Evolutionary conservation across 2,329 filamentous ascomycete species (phyloP).

Genomic region (Escovopsis sp.): DNA sequence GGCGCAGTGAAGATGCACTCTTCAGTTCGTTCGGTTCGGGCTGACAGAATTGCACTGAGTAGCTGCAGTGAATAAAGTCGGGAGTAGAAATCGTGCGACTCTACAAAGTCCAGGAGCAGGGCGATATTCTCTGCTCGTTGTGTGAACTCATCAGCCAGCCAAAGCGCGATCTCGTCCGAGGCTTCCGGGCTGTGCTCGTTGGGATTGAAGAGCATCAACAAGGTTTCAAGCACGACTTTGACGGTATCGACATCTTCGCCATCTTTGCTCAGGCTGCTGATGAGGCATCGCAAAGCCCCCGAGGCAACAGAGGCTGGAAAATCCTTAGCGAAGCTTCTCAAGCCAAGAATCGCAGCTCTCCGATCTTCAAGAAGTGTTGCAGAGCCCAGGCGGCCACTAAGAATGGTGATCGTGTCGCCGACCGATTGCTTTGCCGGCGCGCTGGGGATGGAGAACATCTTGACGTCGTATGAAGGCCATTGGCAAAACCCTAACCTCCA

Average conservation of each 20-base stretch:
- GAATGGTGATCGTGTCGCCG: slow-evolving; percentile 79
- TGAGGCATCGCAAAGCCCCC: slow-evolving; percentile 76
- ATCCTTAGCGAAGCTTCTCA: slow-evolving; percentile 91
- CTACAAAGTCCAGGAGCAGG: slow-evolving; percentile 75
- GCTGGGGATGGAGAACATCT: slow-evolving; percentile 49
- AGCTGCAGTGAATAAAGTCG: slow-evolving; percentile 84
- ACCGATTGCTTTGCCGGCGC: slow-evolving; percentile 93
- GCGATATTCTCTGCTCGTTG: slow-evolving; percentile 96
- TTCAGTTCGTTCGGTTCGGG: slow-evolving; percentile 80
- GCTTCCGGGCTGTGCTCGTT: slow-evolving; percentile 69
- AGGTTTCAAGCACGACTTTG: slow-evolving; percentile 85
- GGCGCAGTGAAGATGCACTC: slow-evolving; percentile 87
- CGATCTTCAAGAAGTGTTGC: slow-evolving; percentile 90
- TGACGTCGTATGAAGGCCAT: slow-evolving; percentile 7
- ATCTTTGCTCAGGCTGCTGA: slow-evolving; percentile 73
- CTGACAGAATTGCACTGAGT: slow-evolving; percentile 69
- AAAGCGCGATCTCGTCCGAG: slow-evolving; percentile 88
- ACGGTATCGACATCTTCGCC: slow-evolving; percentile 91
- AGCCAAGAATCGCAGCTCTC: slow-evolving; percentile 77
- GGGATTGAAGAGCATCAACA: slow-evolving; percentile 78
- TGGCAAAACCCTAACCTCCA: neutral
- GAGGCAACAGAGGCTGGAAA: slow-evolving; percentile 94
- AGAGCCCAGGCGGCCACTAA: slow-evolving; percentile 75
- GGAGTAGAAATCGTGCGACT: slow-evolving; percentile 76
- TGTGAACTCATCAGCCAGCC: slow-evolving; percentile 96